These are phyloP conservation scores for Lepidium africanum DNA, from an alignment of 345 rosid genomes.

Conservation along the genomic window DNA sequence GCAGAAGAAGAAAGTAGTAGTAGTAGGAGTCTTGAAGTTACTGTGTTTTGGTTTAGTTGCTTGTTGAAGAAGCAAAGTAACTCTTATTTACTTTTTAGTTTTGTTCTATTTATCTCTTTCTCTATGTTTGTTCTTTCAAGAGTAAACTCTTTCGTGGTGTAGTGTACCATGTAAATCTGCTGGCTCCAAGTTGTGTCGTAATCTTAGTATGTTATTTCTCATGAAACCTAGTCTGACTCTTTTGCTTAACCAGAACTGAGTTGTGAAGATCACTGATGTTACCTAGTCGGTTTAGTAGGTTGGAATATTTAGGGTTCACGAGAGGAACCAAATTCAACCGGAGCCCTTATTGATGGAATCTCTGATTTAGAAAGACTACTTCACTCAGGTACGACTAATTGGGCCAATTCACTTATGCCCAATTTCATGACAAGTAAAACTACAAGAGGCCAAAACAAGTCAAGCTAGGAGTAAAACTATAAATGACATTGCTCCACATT, in stretches of 20 bases:
- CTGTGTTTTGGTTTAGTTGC: slow-evolving; percentile 17
- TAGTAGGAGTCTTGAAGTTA: slow-evolving; percentile 21
- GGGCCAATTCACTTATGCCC: too few species aligned
- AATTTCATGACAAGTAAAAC: too few species aligned
- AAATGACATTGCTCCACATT: too few species aligned
- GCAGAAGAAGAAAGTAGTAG: slow-evolving; percentile 3
- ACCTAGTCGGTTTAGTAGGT: not conserved
- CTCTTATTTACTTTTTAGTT: slow-evolving; percentile 9
- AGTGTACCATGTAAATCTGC: slow-evolving; percentile 27
- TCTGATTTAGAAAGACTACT: not conserved
- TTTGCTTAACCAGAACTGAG: not conserved
- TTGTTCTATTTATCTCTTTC: not conserved
- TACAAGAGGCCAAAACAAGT: too few species aligned
- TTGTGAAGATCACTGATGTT: not conserved
- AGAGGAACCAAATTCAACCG: not conserved
- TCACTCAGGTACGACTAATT: not conserved
- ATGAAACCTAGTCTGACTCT: not conserved
- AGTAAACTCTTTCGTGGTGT: slow-evolving; percentile 24
- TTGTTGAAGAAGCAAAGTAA: slow-evolving; percentile 14
- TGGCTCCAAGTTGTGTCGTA: slow-evolving; percentile 19
- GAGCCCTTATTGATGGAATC: not conserved
- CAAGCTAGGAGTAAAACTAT: too few species aligned
- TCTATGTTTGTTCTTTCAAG: slow-evolving; percentile 18
- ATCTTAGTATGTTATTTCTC: slow-evolving; percentile 18
- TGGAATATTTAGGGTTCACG: not conserved